Conservation (phyloP, 2,329 filamentous ascomycete genomes). For the Sphaerulina vaccinii region DNA sequence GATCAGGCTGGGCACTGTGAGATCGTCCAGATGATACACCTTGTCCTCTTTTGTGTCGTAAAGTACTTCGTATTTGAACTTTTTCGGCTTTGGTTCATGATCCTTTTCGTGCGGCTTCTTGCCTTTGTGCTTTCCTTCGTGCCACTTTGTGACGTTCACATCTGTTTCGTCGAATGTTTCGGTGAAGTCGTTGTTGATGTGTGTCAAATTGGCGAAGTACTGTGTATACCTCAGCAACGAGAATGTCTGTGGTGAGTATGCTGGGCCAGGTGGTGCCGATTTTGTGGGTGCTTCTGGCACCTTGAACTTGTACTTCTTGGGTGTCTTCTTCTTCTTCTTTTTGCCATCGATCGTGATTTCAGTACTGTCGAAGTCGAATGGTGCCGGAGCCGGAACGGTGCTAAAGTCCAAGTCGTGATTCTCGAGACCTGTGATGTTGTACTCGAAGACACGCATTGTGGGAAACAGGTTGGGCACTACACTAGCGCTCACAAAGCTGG, state of each 20-base stretch:
- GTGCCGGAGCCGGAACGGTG: constrained; percentile 21
- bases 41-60: constrained; percentile 80
- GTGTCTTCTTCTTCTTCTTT: constrained; percentile 54
- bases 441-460: constrained; percentile 76
- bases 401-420: constrained; percentile 1
- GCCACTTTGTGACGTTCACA: constrained; percentile 52
- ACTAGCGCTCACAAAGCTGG: constrained; percentile 79
- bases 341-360: constrained; percentile 43
- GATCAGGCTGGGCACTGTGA: constrained; percentile 81
- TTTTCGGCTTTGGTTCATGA: constrained; percentile 57
- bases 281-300: constrained; percentile 70
- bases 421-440: constrained; percentile 82
- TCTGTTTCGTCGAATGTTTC: constrained; percentile 23
- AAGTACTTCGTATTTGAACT: constrained; percentile 76
- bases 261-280: constrained; percentile 75
- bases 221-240: constrained; percentile 80
- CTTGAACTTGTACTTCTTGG: constrained; percentile 51
- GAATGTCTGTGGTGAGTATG: constrained; percentile 81
- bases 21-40: constrained; percentile 71
- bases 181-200: constrained; percentile 72
- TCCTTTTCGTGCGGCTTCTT: constrained; percentile 53
- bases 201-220: constrained; percentile 91
- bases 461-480: constrained; percentile 92
- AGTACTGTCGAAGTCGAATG: constrained; percentile 22
- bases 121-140: constrained; percentile 61